A percentile compares a stretch with the other conserved stretches of the same genome.
Evolutionary conservation across 352 stramenopile genomes (phyloP).

Genomic region (Phytophthora europaea): DNA sequence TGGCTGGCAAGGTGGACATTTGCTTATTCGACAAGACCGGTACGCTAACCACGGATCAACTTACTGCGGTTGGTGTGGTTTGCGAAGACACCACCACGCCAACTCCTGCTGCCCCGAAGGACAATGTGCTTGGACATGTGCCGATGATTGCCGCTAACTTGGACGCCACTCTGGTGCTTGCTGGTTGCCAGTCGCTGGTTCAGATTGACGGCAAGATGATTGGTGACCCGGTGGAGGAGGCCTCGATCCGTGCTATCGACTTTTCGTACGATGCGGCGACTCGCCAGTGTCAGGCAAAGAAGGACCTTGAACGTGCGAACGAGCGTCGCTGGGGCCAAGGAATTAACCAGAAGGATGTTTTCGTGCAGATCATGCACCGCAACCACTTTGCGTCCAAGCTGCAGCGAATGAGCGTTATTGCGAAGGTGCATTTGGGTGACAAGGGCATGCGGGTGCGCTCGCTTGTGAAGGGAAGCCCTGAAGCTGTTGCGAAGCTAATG

Average conservation of each 20-base stretch:
- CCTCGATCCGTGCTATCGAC: slow-evolving; percentile 97
- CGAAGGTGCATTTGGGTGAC: slow-evolving; percentile 85
- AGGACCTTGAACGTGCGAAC: slow-evolving; percentile 69
- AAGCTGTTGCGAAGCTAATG: slow-evolving; percentile 93
- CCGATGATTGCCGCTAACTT: slow-evolving; percentile 89
- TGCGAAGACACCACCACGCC: slow-evolving; percentile 71
- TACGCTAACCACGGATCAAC: slow-evolving; percentile 97
- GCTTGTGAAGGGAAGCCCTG: slow-evolving; percentile 98
- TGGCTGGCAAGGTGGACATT: slow-evolving; percentile 97
- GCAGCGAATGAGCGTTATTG: slow-evolving; percentile 98
- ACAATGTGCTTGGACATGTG: slow-evolving; percentile 72
- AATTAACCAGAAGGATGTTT: slow-evolving; percentile 85
- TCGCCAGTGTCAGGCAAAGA: slow-evolving; percentile 80
- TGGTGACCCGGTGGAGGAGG: slow-evolving; percentile 98
- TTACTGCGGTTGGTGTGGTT: slow-evolving; percentile 94
- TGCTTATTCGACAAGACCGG: slow-evolving; percentile 99
- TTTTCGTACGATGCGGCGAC: slow-evolving; percentile 89
- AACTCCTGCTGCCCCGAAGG: slow-evolving; percentile 41
- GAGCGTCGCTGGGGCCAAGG: slow-evolving; percentile 78
- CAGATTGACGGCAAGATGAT: slow-evolving; percentile 97
- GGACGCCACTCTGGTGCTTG: slow-evolving; percentile 84
- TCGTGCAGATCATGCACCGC: slow-evolving; percentile 93
- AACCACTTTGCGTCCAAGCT: slow-evolving; percentile 97
- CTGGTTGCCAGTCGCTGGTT: slow-evolving; percentile 98
- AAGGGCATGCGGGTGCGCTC: slow-evolving; percentile 81